Percentiles rank a stretch among this genome's conserved stretches.
These are phyloP conservation scores for Hippophae gyantsensis DNA, from an alignment of 306 rosid genomes.

Conservation along the genomic window DNA sequence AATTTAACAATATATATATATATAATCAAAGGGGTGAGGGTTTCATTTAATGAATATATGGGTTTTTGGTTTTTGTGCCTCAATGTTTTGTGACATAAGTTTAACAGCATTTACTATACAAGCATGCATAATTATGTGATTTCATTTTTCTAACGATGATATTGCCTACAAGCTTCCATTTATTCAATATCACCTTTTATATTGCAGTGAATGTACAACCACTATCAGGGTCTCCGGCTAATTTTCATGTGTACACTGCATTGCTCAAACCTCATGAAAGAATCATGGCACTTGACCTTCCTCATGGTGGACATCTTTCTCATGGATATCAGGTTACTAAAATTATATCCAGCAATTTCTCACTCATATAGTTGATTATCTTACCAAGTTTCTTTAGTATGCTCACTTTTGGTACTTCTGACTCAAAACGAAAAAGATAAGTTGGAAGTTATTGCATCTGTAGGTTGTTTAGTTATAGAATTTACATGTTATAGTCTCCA, in stretches of 20 bases:
- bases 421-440: too few species aligned
- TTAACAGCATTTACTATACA: not conserved
- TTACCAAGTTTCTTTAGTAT: too few species aligned
- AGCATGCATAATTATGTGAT: not conserved
- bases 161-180: slow-evolving; percentile 4
- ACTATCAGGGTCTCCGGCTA: slow-evolving; percentile 93
- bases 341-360: slow-evolving; percentile 6
- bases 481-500: too few species aligned
- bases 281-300: slow-evolving; percentile 99
- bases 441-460: too few species aligned
- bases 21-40: too few species aligned
- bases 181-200: slow-evolving; percentile 7
- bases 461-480: too few species aligned
- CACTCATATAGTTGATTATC: not conserved
- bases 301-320: slow-evolving; percentile 99
- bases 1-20: too few species aligned
- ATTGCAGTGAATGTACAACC: slow-evolving; percentile 95
- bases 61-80: too few species aligned
- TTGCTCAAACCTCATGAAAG: slow-evolving; percentile 92
- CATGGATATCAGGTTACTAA: slow-evolving; percentile 85
- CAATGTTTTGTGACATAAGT: too few species aligned
- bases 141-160: slow-evolving; percentile 17
- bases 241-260: slow-evolving; percentile 93
- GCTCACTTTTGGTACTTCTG: too few species aligned
- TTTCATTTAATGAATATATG: too few species aligned